Base-by-base conservation (phyloP, 257 asterid species). In the Rhazya stricta region DNA sequence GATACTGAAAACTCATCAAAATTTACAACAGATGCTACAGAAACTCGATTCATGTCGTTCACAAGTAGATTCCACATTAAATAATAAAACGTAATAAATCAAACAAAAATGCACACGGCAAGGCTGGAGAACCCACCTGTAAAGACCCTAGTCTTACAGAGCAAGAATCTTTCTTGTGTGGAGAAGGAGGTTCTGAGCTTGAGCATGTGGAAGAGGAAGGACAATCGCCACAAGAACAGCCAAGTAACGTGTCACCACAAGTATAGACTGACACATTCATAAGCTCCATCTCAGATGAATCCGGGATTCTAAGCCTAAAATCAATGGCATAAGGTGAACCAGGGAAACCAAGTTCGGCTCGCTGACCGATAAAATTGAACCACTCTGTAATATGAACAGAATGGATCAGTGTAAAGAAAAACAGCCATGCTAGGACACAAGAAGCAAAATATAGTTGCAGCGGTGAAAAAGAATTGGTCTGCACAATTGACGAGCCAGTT, bases 151-250 rank as follows among this genome's bases (percentile, higher is more conserved):
- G 90, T 82, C 83, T 85, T 82, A 95, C 85, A 32, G 89, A 83
- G 83, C 99, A 95, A 29, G 98, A 92, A 78, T 79, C 87, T 84
- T 85, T 84, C 81, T 79, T 77, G 70, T 75, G 88, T 80, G 91
- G 75, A 67, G 93, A 72, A 71, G 97, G 91, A 81, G 88, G 84
- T 68, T 84, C 91, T 25, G 97, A 87, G 82, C 76, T 83, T 51
- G 91, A 88, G 77, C 99, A 95, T 48, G 65, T 90, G 23, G 82
- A 75, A 30, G 98, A 76, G 10, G 91, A 86, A 79, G 98, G 99
- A 78, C 99, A 95, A 81, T 95, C 99, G 74, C 99, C 99, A 76
- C 99, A 95, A 9, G 99, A 95, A 85, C 99, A 95, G 79, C 99
- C 97, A 68, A 95, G 86, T 9, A 96, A 88, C 54, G 94, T 88